Evolutionary conservation across 352 stramenopile species (phyloP).

Genomic region (Phytophthora pistaciae): DNA sequence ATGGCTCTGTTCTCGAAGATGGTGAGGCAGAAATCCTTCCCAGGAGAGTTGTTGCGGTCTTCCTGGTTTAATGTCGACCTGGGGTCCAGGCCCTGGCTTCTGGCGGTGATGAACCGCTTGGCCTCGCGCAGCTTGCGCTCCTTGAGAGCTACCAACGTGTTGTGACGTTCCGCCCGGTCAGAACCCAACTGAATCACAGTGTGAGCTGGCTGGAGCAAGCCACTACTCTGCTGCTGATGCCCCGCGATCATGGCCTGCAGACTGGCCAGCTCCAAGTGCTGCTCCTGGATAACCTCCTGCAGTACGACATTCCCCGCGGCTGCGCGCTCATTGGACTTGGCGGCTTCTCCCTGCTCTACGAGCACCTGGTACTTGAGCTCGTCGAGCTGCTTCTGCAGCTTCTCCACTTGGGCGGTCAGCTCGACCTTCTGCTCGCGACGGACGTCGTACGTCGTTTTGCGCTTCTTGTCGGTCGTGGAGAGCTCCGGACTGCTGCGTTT

Average conservation of each 20-base stretch:
- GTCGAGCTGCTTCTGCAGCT: constrained; percentile 43
- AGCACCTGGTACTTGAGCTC: constrained; percentile 47
- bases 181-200: constrained; percentile 29
- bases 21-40: constrained; percentile 44
- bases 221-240: constrained; percentile 28
- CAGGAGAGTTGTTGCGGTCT: constrained; percentile 40
- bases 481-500: constrained; percentile 1
- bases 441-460: constrained; percentile 40
- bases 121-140: constrained; percentile 35
- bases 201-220: constrained; percentile 19
- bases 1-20: constrained; percentile 50
- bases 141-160: constrained; percentile 33
- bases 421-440: constrained; percentile 44
- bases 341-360: constrained; percentile 35
- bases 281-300: constrained; percentile 37
- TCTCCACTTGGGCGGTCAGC: constrained; percentile 32
- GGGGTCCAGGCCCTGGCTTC: constrained; percentile 34
- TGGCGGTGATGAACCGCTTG: constrained; percentile 39
- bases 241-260: constrained; percentile 32
- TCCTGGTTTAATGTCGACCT: constrained; percentile 28
- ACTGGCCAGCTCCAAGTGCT: constrained; percentile 34
- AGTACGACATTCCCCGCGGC: constrained; percentile 29
- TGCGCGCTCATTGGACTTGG: constrained; percentile 32
- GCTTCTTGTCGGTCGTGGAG: constrained; percentile 22
- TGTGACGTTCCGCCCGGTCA: constrained; percentile 36